Base-by-base conservation (phyloP, 192 early-diverging fungal species). In the Entomortierella beljakovae region DNA sequence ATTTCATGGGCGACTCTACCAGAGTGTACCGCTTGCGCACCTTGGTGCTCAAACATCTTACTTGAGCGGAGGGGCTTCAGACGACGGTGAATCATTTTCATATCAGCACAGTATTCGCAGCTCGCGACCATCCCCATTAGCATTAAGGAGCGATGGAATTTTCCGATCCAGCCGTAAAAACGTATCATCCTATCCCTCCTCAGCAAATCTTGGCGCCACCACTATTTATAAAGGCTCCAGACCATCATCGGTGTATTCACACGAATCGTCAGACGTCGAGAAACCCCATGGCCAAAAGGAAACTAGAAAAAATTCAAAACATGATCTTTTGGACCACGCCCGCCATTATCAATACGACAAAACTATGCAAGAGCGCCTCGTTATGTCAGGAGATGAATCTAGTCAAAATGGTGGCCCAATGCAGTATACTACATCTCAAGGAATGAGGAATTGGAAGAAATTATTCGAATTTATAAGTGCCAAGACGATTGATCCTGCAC, bases 361-460 rank as follows among this genome's bases (percentile, higher is more conserved):
- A 16, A 22, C n/a, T 7, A 59, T 49, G 28, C 23, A 35, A 10
- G 61, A 52, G 2, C 28, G 61, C n/a, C 48, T 51, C 3, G 32
- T 63, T 10, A n/a, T 79, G 29, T 68, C 67, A 20, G 75, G 61
- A n/a, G 75, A 79, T 22, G 75, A 79, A 46, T 60, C 75, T 1
- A 43, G 46, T 49, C 75, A 79, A 15, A 31, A 42, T 40, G 67
- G 57, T 26, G 75, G 67, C 0, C 61, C 67, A 15, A 70, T 70
- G 61, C 75, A 79, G 26, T 79, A 70, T 23, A 70, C 75, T 1
- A 79, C 75, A 9, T 79, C 75, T 22, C 75, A 79, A 23, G 75
- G 75, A 16, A 79, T 79, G 75, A 60, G 57, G 16, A 79, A 79
- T 32, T 79, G 75, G 75, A 79, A 65, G 23, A 79, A 70, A n/a